Conservation (phyloP, 2,329 filamentous ascomycete species). For the Talaromyces funiculosus region DNA sequence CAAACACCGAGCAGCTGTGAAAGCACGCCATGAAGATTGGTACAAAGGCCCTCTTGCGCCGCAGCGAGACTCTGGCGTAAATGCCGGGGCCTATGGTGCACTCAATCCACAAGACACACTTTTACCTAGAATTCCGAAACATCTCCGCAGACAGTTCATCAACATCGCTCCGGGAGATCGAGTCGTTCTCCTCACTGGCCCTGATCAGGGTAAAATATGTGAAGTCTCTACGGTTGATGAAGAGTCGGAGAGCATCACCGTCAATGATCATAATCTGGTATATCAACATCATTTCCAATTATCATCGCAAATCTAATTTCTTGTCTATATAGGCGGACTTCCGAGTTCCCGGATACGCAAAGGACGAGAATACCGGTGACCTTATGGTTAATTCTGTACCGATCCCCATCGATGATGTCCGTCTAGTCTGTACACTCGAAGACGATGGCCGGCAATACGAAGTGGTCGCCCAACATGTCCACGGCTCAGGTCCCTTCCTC, state of each 20-base stretch:
- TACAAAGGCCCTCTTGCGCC: constrained; percentile 71
- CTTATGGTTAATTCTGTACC: constrained; percentile 49
- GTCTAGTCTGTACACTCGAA: constrained; percentile 71
- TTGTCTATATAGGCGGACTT: constrained; percentile 35
- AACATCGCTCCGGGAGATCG: constrained; percentile 67
- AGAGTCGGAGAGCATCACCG: constrained; percentile 51
- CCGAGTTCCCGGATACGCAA: constrained; percentile 34
- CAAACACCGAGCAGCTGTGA: constrained; percentile 45
- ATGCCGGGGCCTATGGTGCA: constrained; percentile 56
- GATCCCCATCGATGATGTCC: constrained; percentile 65
- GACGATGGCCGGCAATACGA: constrained; percentile 61
- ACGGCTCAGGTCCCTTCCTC: constrained; percentile 46
- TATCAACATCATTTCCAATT: background rate
- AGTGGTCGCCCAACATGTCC: constrained; percentile 68
- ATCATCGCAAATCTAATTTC: background rate
- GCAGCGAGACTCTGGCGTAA: constrained; percentile 61
- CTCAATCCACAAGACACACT: constrained; percentile 36
- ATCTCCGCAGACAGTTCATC: constrained; percentile 44
- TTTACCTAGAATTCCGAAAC: constrained; percentile 37
- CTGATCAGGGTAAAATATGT: constrained; percentile 78
- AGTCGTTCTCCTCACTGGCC: constrained; percentile 73
- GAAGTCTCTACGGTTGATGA: constrained; percentile 55
- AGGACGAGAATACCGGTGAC: constrained; percentile 32
- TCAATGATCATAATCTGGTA: constrained; percentile 63
- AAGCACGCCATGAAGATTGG: constrained; percentile 66